Percentiles rank a stretch among this genome's conserved stretches.
These are phyloP conservation scores for Agrocybe pediades DNA, from an alignment of 768 basidiomycete genomes.

Conservation along the genomic window DNA sequence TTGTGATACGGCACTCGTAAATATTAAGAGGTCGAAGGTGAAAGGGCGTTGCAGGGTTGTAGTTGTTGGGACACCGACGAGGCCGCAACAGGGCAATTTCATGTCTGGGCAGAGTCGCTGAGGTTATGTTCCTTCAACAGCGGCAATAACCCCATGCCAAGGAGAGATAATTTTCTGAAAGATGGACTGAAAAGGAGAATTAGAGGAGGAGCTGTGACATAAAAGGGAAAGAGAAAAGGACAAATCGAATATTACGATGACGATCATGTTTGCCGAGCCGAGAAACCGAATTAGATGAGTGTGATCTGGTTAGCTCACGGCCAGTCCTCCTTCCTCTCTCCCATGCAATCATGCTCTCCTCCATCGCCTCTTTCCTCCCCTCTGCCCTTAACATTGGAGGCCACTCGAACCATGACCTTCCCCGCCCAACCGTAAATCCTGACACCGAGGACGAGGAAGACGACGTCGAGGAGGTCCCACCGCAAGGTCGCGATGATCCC, in stretches of 20 bases:
- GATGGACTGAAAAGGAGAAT: background rate
- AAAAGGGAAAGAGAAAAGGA: background rate
- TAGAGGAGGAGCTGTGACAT: background rate
- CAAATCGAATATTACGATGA: conserved; percentile 8
- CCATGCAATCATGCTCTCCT: conserved; percentile 47
- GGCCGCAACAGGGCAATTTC: too few species aligned
- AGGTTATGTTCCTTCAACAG: background rate
- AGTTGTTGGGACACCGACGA: too few species aligned
- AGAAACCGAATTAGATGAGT: conserved; percentile 3
- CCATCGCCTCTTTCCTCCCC: conserved; percentile 52
- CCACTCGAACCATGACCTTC: conserved; percentile 20
- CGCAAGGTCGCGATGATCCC: conserved; percentile 7
- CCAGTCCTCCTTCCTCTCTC: background rate
- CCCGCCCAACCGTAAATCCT: conserved; percentile 22
- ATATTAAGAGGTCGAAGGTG: too few species aligned
- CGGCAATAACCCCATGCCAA: background rate
- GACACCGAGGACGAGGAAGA: conserved; percentile 36
- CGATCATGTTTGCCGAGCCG: conserved; percentile 4
- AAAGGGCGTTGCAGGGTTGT: too few species aligned
- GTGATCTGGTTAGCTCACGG: background rate
- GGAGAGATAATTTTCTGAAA: background rate
- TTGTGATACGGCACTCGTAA: too few species aligned
- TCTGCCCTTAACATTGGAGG: conserved; percentile 42
- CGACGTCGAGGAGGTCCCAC: conserved; percentile 14
- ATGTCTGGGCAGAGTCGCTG: too few species aligned